Evolutionary conservation across 768 basidiomycete species (phyloP), one percentile per base, ranked within the genome.

Genomic region (Boletellus sp.): DNA sequence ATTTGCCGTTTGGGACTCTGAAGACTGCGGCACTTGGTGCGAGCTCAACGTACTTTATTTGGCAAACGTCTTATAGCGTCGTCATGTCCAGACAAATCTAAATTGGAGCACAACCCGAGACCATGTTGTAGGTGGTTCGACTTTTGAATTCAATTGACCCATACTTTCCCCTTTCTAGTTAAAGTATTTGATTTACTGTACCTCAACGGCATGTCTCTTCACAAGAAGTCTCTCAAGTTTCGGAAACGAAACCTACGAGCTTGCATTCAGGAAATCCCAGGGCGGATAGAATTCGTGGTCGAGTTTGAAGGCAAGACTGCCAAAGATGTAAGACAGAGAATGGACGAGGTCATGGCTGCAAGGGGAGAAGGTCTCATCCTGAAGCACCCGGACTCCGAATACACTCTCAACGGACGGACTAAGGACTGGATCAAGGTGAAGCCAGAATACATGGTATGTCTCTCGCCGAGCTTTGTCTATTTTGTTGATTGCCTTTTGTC

Each of bases 381-480:
- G 51, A 99, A 99, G 66, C 86, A 93, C 57, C 85, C 85, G 0
- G 70, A 79, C 20, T 81, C 87, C 0, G 78, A 84, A 53, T 99
- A 99, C 67, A 75, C 82, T 12, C 72, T 96, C 37, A 94, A 94
- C 58, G 92, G 90, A 1, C 76, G 96, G 51, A 91, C 88, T 58
- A 80, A 83, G 65, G 87, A 90, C 59, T 99, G 96, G 95, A 83
- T 95, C 61, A 99, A 99, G 73, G 86, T 93, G 20, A 90, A 91
- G 60, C 88, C 88, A 1, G 90, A 92, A 65, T 93, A 90, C 56
- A 88, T 90, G 84, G 89, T 88, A 56, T 45, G 71, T 63, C 22
- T 11, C 1, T 16, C 15, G 6, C 22, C 2, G 4, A 36, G 9
- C 2, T 26, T 32, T 20, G 32, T 31, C 33, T 16, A 17, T 15